phyloP scores from a whole-genome alignment of 2,329 filamentous ascomycete species.

The Phaeoacremonium minimum region DNA sequence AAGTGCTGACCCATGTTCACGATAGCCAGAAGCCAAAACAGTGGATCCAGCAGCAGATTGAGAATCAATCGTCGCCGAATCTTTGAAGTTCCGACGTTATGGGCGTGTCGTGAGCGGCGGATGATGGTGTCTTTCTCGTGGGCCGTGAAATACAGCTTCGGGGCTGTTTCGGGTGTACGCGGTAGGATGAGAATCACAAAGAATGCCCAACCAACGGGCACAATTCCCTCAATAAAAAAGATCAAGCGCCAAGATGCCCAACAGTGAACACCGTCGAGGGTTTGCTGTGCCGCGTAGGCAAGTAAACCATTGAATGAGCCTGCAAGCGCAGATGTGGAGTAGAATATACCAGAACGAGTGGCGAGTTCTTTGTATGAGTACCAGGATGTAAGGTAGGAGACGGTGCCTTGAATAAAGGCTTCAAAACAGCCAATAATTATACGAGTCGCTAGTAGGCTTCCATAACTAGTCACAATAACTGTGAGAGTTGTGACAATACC shows the following conservation, averaged over 20 bases:
- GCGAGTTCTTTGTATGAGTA: constrained; percentile 10
- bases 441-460: constrained; percentile 6
- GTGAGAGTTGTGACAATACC: constrained; percentile 6
- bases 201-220: constrained; percentile 26
- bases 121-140: constrained; percentile 12
- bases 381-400: constrained; percentile 10
- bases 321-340: constrained; percentile 20
- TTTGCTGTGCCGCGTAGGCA: constrained; percentile 36
- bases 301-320: constrained; percentile 33
- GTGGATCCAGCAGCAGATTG: constrained; percentile 13
- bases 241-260: constrained; percentile 40
- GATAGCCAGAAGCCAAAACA: constrained; percentile 17
- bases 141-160: constrained; percentile 4
- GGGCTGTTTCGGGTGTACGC: constrained; percentile 13
- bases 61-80: constrained; percentile 11
- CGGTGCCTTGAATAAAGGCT: constrained; percentile 11
- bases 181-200: constrained; percentile 30
- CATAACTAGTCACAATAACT: constrained; percentile 6
- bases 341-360: constrained; percentile 25
- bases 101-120: constrained; percentile 10
- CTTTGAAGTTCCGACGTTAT: constrained; percentile 13
- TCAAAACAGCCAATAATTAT: constrained; percentile 9
- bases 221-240: constrained; percentile 35
- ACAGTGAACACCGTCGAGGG: constrained; percentile 32
- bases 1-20: constrained; percentile 14